Evolutionary conservation across 139 green algal genomes (phyloP).

Genomic region (Tetradesmus lagerheimii): DNA sequence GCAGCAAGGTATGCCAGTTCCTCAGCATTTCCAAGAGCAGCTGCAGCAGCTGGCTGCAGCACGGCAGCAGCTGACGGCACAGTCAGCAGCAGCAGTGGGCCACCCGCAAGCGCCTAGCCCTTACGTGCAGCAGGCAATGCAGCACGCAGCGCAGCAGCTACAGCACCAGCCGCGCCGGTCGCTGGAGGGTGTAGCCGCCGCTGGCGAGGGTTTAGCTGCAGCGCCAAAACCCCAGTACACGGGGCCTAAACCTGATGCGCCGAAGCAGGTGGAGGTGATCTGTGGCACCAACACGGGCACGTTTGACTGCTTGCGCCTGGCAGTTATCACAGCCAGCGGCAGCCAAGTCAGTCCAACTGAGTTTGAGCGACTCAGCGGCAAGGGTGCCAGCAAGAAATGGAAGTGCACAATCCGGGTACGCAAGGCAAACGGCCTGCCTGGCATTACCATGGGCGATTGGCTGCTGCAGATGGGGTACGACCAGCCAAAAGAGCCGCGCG

Average conservation of each 20-base stretch:
- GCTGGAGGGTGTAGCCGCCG: neutral
- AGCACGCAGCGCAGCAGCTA: conserved; percentile 17
- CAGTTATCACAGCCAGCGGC: conserved; percentile 54
- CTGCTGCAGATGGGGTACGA: conserved; percentile 79
- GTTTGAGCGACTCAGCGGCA: conserved; percentile 86
- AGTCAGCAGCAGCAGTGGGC: conserved; percentile 32
- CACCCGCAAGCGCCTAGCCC: neutral
- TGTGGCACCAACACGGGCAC: conserved; percentile 68
- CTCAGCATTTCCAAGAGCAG: neutral
- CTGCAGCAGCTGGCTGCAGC: conserved; percentile 13
- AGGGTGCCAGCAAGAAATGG: conserved; percentile 89
- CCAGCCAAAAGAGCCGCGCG: conserved; percentile 41
- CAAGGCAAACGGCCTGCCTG: conserved; percentile 59
- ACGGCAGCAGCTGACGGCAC: neutral
- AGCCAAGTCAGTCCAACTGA: conserved; percentile 77
- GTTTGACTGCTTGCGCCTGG: conserved; percentile 58
- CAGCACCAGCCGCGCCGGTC: conserved; percentile 19
- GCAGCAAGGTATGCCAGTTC: conserved; percentile 14
- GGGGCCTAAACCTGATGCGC: conserved; percentile 50
- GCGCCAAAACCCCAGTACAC: neutral
- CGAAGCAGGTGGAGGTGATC: conserved; percentile 65
- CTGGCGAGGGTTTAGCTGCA: neutral
- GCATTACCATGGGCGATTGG: conserved; percentile 84
- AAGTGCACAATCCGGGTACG: conserved; percentile 80
- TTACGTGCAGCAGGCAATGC: neutral